Percentiles rank a stretch among this genome's conserved stretches.
phyloP scores from a whole-genome alignment of 1,284 basidiomycete genomes.

The Xerocomus nothofagi region DNA sequence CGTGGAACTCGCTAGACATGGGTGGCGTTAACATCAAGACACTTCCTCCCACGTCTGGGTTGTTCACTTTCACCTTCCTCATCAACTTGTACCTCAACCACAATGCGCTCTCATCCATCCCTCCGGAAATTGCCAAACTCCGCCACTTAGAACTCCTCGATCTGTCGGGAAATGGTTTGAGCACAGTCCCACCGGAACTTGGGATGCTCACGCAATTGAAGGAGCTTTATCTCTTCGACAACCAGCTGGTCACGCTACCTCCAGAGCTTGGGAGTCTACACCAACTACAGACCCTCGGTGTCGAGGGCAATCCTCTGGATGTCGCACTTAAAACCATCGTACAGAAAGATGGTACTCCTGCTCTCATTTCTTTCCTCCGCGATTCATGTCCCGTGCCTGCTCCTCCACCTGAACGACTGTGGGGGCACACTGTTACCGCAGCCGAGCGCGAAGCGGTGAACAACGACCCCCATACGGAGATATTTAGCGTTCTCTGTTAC shows the following conservation, averaged over 20 bases:
- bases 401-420: constrained; percentile 82
- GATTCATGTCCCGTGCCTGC: constrained; percentile 84
- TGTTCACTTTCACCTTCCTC: constrained; percentile 93
- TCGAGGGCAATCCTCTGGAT: constrained; percentile 96
- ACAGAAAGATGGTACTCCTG: constrained; percentile 91
- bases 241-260: constrained; percentile 83
- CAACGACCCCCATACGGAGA: constrained; percentile 61
- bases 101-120: constrained; percentile 82
- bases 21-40: constrained; percentile 94
- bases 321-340: constrained; percentile 75
- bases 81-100: constrained; percentile 97
- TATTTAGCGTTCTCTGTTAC: constrained; percentile 85
- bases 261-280: constrained; percentile 89
- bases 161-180: constrained; percentile 87
- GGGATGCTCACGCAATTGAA: constrained; percentile 90
- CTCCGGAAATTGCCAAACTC: constrained; percentile 83
- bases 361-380: constrained; percentile 85
- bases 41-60: constrained; percentile 76
- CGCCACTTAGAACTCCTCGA: constrained; percentile 90
- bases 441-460: constrained; percentile 61
- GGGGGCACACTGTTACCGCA: constrained; percentile 76
- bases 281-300: constrained; percentile 89
- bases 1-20: constrained; percentile 95
- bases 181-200: constrained; percentile 81
- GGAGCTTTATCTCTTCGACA: constrained; percentile 96